These are phyloP conservation scores for Dunaliella sp. DNA, from an alignment of 139 green algal genomes.

Conservation along the genomic window DNA sequence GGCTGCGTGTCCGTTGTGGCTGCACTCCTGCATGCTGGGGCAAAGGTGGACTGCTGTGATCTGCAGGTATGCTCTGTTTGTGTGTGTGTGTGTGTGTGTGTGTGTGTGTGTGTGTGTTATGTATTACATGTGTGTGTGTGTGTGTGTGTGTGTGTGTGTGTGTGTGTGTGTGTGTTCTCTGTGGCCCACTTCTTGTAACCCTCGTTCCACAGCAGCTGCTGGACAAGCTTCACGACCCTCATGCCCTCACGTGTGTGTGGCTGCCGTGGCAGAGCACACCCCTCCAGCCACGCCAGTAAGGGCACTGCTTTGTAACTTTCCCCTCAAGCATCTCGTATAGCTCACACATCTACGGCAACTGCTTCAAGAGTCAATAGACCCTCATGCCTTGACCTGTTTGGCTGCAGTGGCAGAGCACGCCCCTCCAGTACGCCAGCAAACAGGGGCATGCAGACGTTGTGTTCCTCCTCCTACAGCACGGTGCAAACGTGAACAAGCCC, in stretches of 20 bases:
- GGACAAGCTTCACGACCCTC: too few species aligned
- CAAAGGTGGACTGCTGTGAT: not conserved
- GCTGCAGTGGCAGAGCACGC: not conserved
- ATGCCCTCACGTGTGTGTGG: not conserved
- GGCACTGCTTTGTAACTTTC: too few species aligned
- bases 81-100: too few species aligned
- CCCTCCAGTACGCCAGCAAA: not conserved
- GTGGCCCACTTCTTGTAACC: too few species aligned
- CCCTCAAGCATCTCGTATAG: too few species aligned
- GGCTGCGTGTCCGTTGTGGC: not conserved
- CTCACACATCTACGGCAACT: too few species aligned
- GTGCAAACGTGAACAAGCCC: not conserved
- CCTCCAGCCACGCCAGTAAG: not conserved
- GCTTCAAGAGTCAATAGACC: too few species aligned
- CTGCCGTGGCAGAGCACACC: not conserved
- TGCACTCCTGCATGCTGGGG: not conserved
- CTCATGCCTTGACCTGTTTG: not conserved
- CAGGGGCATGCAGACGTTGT: not conserved
- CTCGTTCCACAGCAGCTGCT: too few species aligned
- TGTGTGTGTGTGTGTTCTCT: too few species aligned
- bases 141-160: too few species aligned
- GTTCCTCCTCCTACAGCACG: not conserved
- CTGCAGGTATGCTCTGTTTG: not conserved
- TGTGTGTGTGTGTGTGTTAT: too few species aligned
- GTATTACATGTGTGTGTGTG: too few species aligned